Conservation (phyloP, 306 rosid species). For the Vigna nakashimae region DNA sequence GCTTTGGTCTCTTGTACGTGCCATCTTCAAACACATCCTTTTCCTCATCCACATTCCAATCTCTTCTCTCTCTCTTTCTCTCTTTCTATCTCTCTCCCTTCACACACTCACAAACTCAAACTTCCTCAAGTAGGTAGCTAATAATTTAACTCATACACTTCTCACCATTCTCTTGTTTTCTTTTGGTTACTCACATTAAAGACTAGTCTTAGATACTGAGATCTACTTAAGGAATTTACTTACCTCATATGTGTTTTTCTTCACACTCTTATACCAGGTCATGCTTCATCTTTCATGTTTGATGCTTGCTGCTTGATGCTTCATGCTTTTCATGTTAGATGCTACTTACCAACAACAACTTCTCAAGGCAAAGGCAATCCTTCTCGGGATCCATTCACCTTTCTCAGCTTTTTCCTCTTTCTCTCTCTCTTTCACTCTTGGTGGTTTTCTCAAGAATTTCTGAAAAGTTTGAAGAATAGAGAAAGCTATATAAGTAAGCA, state of each 20-base stretch:
- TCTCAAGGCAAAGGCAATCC: conserved; percentile 34
- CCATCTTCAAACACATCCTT: conserved; percentile 59
- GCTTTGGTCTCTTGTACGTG: conserved; percentile 67
- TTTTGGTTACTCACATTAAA: neutral
- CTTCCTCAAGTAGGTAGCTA: conserved; percentile 34
- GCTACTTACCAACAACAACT: neutral
- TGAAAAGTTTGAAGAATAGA: conserved; percentile 28
- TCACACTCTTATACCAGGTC: conserved; percentile 7
- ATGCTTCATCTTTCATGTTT: neutral
- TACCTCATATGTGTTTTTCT: neutral
- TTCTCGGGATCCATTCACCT: conserved; percentile 36
- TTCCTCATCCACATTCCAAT: conserved; percentile 62
- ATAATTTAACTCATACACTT: conserved; percentile 16
- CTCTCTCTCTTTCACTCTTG: neutral
- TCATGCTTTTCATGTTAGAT: neutral
- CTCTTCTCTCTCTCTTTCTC: conserved; percentile 40
- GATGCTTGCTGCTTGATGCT: neutral
- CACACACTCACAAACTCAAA: conserved; percentile 32
- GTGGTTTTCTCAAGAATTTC: conserved; percentile 26
- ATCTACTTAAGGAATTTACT: neutral
- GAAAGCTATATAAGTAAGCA: conserved; percentile 27
- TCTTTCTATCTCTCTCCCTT: conserved; percentile 13
- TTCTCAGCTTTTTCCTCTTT: conserved; percentile 11
- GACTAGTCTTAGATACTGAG: neutral
- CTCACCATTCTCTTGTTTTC: neutral